A percentile compares a stretch with the other conserved stretches of the same genome.
Evolutionary conservation across 345 rosid genomes (phyloP).

Genomic region (Alliaria petiolata): DNA sequence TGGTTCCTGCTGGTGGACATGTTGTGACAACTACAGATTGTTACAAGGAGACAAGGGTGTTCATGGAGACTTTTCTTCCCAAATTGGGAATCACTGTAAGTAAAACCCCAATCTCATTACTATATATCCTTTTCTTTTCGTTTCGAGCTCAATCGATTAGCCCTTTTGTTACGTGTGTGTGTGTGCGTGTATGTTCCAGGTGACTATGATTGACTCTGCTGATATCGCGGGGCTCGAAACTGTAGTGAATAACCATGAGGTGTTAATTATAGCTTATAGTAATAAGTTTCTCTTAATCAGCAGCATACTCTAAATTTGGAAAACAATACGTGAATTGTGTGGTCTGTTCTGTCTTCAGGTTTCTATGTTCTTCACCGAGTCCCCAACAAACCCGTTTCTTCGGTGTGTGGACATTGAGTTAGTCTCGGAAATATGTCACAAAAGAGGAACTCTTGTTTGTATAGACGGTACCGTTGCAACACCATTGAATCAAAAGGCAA

Average conservation of each 20-base stretch:
- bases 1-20: slow-evolving; percentile 86
- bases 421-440: slow-evolving; percentile 77
- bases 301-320: no score
- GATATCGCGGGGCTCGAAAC: slow-evolving; percentile 58
- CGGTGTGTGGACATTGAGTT: slow-evolving; percentile 79
- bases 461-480: slow-evolving; percentile 89
- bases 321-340: background rate
- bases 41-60: slow-evolving; percentile 73
- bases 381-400: slow-evolving; percentile 87
- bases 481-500: slow-evolving; percentile 83
- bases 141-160: background rate
- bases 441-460: slow-evolving; percentile 77
- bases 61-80: slow-evolving; percentile 80
- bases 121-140: background rate
- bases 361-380: slow-evolving; percentile 82
- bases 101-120: background rate
- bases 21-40: slow-evolving; percentile 84
- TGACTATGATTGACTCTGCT: slow-evolving; percentile 73
- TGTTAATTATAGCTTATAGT: slow-evolving; percentile 15
- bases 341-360: slow-evolving; percentile 39
- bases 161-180: background rate
- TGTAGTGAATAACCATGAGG: slow-evolving; percentile 58
- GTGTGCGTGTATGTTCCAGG: slow-evolving; percentile 38
- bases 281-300: no score
- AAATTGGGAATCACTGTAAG: slow-evolving; percentile 70